Evolutionary conservation across 306 rosid species (phyloP), one percentile per base, ranked within the genome.

Genomic region (Prunus mongolica): DNA sequence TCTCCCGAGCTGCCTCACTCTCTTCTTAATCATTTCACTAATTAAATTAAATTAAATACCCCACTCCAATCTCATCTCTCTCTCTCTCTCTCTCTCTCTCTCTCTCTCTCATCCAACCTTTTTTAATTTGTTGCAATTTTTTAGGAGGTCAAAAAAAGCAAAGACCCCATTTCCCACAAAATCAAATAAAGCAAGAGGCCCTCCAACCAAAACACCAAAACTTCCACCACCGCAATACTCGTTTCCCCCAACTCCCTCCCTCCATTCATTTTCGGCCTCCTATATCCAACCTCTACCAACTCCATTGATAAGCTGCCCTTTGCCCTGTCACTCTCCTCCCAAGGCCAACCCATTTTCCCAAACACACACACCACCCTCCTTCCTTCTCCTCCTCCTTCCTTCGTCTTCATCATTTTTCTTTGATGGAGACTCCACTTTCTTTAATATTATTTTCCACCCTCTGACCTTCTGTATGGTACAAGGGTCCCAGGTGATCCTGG

Each of bases 401-500:
- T 11, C 46, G 49, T 41, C 69, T 16, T 25, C 67, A 14, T 30
- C 24, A 9, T 27, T 69, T 51, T 24, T 11, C 30, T 45, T 20
- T 45, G 60, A 60, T 73, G 77, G 49, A 61, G 58, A 22, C 69
- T 7, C 14, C 69, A 14, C 9, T 46, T 27, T 47, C 38, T 12
- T 18, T 61, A n/a, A 44, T 45, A 20, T 24, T 30, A 10, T 63
- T 63, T 28, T 12, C 41, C 65, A 22, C 19, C 57, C 34, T 22
- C 8, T 57, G 57, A 46, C 58, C 58, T 9, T 63, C 27, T 16
- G 54, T 15, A 19, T 38, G 22, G 12, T 2, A 8, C 8, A 61
- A 46, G 77, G 77, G 77, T 61, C 77, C n/a, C 41, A 2, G 69
- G 58, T 2, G 69, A 73, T 28, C 69, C 69, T 34, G 13, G 69